Percentiles rank a stretch among this genome's conserved stretches.
These are phyloP conservation scores for Cutaneotrichosporon cavernicola DNA, from an alignment of 1,284 basidiomycete species.

Conservation along the genomic window DNA sequence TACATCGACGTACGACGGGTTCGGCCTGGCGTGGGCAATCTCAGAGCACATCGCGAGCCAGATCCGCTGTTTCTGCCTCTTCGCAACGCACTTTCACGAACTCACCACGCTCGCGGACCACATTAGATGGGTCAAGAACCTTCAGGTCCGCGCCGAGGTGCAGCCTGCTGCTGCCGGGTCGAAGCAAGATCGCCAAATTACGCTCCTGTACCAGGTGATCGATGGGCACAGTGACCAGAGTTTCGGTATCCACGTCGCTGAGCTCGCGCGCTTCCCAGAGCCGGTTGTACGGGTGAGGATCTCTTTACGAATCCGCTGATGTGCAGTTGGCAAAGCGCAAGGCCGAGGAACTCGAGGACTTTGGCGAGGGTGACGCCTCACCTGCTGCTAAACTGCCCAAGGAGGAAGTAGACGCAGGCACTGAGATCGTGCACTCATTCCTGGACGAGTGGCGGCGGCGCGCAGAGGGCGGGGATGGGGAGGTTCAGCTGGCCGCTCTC, in stretches of 20 bases:
- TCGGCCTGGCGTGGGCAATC: conserved; percentile 98
- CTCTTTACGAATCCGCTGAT: not conserved
- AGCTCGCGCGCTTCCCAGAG: conserved; percentile 93
- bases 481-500: conserved; percentile 66
- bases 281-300: conserved; percentile 76
- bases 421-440: conserved; percentile 75
- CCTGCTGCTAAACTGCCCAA: conserved; percentile 58
- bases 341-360: conserved; percentile 95
- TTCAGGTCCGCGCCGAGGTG: conserved; percentile 95
- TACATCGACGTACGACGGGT: conserved; percentile 98
- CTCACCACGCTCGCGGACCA: conserved; percentile 87
- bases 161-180: conserved; percentile 54
- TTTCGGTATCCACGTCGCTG: conserved; percentile 97
- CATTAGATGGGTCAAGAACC: conserved; percentile 82
- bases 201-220: conserved; percentile 91
- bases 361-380: conserved; percentile 57
- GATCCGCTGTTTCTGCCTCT: conserved; percentile 90
- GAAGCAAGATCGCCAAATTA: conserved; percentile 78
- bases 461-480: conserved; percentile 54
- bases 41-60: conserved; percentile 95
- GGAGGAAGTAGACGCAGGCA: conserved; percentile 72
- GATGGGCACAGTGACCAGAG: conserved; percentile 93
- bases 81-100: conserved; percentile 98
- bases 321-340: conserved; percentile 84
- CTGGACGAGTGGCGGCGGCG: conserved; percentile 68